Percentiles rank a stretch among this genome's conserved stretches.
phyloP scores from a whole-genome alignment of 2,329 filamentous ascomycete species.

The Diplodia mutila region DNA sequence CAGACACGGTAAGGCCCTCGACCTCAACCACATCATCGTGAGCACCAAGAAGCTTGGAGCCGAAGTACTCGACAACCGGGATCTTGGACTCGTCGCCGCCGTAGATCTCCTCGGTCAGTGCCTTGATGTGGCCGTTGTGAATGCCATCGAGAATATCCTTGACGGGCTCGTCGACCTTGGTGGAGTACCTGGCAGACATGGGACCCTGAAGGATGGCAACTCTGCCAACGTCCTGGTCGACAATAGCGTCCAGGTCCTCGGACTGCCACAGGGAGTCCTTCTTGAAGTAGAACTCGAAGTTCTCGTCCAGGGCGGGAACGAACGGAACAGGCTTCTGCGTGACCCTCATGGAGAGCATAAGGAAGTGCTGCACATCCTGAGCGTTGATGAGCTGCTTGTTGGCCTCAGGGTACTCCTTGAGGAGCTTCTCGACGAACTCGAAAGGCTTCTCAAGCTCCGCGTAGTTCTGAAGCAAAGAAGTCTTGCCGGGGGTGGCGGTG shows the following conservation, averaged over 20 bases:
- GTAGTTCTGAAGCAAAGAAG: slow-evolving; percentile 87
- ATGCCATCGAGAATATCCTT: slow-evolving; percentile 92
- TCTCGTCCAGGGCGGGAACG: slow-evolving; percentile 91
- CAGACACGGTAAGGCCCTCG: slow-evolving; percentile 82
- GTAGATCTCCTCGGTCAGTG: slow-evolving; percentile 80
- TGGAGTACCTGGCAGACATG: slow-evolving; percentile 89
- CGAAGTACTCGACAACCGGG: slow-evolving; percentile 91
- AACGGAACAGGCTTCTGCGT: slow-evolving; percentile 97
- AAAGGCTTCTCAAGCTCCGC: slow-evolving; percentile 85
- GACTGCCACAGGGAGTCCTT: slow-evolving; percentile 99
- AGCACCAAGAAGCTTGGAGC: slow-evolving; percentile 77
- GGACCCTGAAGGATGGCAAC: slow-evolving; percentile 97
- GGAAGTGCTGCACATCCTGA: slow-evolving; percentile 96
- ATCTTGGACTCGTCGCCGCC: slow-evolving; percentile 71
- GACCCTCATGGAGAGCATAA: slow-evolving; percentile 86
- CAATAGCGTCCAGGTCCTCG: slow-evolving; percentile 93
- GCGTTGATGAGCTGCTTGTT: slow-evolving; percentile 93
- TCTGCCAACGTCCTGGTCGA: slow-evolving; percentile 92
- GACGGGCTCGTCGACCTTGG: slow-evolving; percentile 86
- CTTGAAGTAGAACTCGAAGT: slow-evolving; percentile 99
- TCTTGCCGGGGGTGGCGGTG: slow-evolving; percentile 69
- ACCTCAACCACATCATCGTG: slow-evolving; percentile 70
- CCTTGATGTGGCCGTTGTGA: slow-evolving; percentile 83
- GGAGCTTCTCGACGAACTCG: slow-evolving; percentile 73
- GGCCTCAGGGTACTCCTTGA: slow-evolving; percentile 82